Conservation (phyloP, 2,329 filamentous ascomycete species). For the Sporothrix mexicana region DNA sequence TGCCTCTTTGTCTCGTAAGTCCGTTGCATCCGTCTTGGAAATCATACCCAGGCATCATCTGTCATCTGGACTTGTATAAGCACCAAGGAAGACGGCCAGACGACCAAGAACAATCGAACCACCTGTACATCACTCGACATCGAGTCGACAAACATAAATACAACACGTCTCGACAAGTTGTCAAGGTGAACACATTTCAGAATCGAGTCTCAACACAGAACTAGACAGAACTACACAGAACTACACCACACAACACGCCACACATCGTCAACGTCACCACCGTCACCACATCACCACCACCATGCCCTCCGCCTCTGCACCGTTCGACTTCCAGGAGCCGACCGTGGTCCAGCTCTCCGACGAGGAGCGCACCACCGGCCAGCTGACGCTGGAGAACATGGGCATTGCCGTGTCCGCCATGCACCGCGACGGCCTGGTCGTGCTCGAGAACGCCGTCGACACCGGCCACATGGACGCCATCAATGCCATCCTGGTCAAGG, state of each 20-base stretch:
- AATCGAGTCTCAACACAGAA: too few relatives aligned
- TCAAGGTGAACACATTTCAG: not conserved
- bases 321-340: not conserved
- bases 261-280: not conserved
- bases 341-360: conserved; percentile 21
- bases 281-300: not conserved
- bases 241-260: not conserved
- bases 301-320: conserved; percentile 8
- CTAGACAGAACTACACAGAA: too few relatives aligned
- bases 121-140: not conserved
- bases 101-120: not conserved
- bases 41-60: not conserved
- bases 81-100: too few relatives aligned
- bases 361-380: conserved; percentile 18
- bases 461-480: not conserved
- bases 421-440: conserved; percentile 23
- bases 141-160: conserved; percentile 2
- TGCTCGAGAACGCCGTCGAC: conserved; percentile 18
- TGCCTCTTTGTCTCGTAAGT: not conserved
- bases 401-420: not conserved
- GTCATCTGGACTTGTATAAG: not conserved
- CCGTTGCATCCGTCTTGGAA: conserved; percentile 5
- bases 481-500: conserved; percentile 2
- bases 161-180: not conserved
- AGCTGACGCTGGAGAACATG: not conserved